phyloP scores from a whole-genome alignment of 805 yeast species.

The Yarrowia divulgata region DNA sequence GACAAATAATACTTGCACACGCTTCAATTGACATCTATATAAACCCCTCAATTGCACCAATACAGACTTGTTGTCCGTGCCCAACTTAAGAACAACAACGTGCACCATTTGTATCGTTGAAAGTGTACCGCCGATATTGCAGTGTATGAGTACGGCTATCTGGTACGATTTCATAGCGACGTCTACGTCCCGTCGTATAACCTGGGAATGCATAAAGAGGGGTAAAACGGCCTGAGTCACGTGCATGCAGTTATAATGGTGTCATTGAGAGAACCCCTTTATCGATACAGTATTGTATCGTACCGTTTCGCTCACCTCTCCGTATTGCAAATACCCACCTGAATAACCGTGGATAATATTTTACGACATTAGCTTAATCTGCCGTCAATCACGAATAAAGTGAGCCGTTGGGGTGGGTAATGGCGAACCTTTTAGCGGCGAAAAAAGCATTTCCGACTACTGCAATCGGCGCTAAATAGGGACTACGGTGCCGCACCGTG shows the following conservation, averaged over 20 bases:
- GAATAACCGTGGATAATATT: background rate
- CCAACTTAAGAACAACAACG: background rate
- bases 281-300: too few relatives aligned
- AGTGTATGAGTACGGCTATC: too few relatives aligned
- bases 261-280: background rate
- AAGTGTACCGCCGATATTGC: background rate
- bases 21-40: too few relatives aligned
- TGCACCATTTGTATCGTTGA: background rate
- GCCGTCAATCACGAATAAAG: background rate
- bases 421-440: too few relatives aligned
- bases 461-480: background rate
- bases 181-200: background rate
- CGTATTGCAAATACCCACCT: background rate
- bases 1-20: too few relatives aligned
- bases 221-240: slow-evolving; percentile 10
- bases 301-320: background rate
- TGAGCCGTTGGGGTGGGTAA: slow-evolving; percentile 11
- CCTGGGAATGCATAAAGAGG: slow-evolving; percentile 7
- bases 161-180: too few relatives aligned
- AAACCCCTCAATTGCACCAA: background rate
- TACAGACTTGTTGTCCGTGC: background rate
- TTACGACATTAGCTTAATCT: slow-evolving; percentile 1
- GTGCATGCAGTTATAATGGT: slow-evolving; percentile 9
- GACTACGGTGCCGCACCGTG: background rate
- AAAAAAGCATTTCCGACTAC: background rate